Base-by-base conservation (phyloP, 371 early-diverging fungal species). In the Lichtheimia ramosa region DNA sequence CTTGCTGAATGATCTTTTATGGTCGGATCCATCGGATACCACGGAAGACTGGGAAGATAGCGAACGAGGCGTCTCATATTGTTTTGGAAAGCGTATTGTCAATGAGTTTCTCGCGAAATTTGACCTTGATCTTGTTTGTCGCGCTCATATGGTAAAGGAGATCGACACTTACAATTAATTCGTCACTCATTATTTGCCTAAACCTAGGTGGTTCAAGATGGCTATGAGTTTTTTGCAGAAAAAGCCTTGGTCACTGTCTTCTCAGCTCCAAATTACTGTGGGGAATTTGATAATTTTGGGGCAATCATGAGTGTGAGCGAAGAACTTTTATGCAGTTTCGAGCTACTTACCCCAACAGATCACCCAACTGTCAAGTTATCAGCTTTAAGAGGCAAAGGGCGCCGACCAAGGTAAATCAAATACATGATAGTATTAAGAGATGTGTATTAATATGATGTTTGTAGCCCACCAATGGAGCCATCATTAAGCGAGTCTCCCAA, bases 251-350 rank as follows among this genome's bases (percentile, higher is more conserved):
- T 99, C 3, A 99, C 99, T 10, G 84, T 99, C n/a, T 99, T 98
- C 69, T 92, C 93, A 16, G 99, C 99, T 5, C 99, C 99, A 43
- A 99, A 99, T 77, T 99, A 99, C 73, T 99, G 99, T 70, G 99
- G 99, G 42, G 99, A 98, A 72, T 99, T 98, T 81, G 97, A 97
- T 70, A 99, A 99, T 56, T 90, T 86, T 69, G 96, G 96, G 8
- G 98, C 96, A 0, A 94, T 98, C 67, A 97, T 99, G 98, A 87
- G 91, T 48, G 94, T 99, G 46, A 94, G 92, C 68, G 92, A 96
- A 65, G 92, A 95, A 40, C 77, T 97, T 41, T 78, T 96, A 58
- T 99, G 99, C 74, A 90, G 90, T 24, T 95, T 95, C 79, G 90
- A 93, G 51, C 54, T 79, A 25, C 59, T 79, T 14, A 72, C 80